These are phyloP conservation scores for Chlorella sp. DNA, from an alignment of 139 green algal genomes.

Conservation along the genomic window DNA sequence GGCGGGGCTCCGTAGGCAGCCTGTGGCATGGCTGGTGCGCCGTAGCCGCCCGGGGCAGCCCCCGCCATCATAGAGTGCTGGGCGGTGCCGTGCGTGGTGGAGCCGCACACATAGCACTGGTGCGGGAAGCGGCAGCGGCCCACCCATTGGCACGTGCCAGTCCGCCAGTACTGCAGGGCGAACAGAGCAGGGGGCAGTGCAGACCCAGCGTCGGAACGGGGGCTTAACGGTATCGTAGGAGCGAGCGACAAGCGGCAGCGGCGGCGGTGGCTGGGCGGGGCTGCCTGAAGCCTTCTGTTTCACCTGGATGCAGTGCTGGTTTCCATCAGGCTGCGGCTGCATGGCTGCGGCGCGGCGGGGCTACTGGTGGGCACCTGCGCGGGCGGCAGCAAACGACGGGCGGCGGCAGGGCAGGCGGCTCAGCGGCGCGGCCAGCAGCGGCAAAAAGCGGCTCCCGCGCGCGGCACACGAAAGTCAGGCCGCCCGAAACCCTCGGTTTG, in stretches of 20 bases:
- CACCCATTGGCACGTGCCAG: constrained; percentile 17
- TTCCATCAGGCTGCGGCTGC: constrained; percentile 23
- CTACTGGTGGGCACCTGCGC: too few relatives aligned
- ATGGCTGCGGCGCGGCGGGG: not conserved
- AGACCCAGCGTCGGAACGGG: too few relatives aligned
- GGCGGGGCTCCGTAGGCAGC: not conserved
- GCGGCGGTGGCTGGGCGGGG: too few relatives aligned
- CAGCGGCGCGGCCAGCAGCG: too few relatives aligned
- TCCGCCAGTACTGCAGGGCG: constrained; percentile 30
- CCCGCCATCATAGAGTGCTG: constrained; percentile 22
- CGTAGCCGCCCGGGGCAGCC: not conserved
- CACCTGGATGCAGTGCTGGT: constrained; percentile 33
- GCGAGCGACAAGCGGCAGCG: not conserved
- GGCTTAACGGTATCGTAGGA: too few relatives aligned
- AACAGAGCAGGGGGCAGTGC: not conserved
- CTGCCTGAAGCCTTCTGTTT: not conserved
- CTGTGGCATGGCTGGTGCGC: not conserved
- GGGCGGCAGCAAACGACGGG: too few relatives aligned
- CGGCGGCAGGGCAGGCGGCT: too few relatives aligned
- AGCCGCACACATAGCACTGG: constrained; percentile 38
- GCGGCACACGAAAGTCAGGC: too few relatives aligned
- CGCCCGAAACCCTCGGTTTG: too few relatives aligned
- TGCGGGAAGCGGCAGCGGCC: constrained; percentile 35
- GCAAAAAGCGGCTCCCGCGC: too few relatives aligned
- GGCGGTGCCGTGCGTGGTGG: constrained; percentile 11